Evolutionary conservation across 2,329 filamentous ascomycete genomes (phyloP).

Genomic region (Rosellinia necatrix): DNA sequence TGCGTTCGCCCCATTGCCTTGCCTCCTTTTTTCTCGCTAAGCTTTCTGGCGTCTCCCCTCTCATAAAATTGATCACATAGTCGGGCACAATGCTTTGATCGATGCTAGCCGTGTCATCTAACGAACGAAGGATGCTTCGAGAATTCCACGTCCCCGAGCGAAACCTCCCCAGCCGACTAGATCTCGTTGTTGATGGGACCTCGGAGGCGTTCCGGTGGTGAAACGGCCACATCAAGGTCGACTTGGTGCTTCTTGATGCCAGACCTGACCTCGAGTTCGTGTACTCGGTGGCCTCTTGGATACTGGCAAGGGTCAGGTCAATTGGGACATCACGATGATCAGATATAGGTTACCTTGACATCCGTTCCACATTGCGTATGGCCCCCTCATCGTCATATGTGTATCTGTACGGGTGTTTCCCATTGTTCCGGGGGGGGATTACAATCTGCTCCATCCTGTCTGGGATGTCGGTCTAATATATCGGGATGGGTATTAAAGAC

Average conservation of each 20-base stretch:
- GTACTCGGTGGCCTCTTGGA: constrained; percentile 36
- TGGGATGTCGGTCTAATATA: constrained; percentile 14
- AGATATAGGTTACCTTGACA: constrained; percentile 36
- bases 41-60: constrained; percentile 59
- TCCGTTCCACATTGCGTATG: constrained; percentile 32
- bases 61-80: constrained; percentile 60
- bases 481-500: constrained; percentile 28
- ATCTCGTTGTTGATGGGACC: constrained; percentile 34
- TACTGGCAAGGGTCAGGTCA: constrained; percentile 33
- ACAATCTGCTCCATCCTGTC: constrained; percentile 37
- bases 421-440: constrained; percentile 33
- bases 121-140: constrained; percentile 35
- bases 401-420: constrained; percentile 33
- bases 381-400: constrained; percentile 34
- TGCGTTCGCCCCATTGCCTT: constrained; percentile 41
- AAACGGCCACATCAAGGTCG: constrained; percentile 40
- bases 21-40: constrained; percentile 51
- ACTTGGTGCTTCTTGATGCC: constrained; percentile 35
- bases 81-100: constrained; percentile 56
- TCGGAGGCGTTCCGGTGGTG: constrained; percentile 38
- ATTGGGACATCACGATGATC: constrained; percentile 23
- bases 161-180: constrained; percentile 34
- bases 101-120: constrained; percentile 41
- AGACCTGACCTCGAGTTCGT: constrained; percentile 34
- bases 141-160: constrained; percentile 35